Conservation (phyloP, 768 basidiomycete species). For the Saitozyma sp. region DNA sequence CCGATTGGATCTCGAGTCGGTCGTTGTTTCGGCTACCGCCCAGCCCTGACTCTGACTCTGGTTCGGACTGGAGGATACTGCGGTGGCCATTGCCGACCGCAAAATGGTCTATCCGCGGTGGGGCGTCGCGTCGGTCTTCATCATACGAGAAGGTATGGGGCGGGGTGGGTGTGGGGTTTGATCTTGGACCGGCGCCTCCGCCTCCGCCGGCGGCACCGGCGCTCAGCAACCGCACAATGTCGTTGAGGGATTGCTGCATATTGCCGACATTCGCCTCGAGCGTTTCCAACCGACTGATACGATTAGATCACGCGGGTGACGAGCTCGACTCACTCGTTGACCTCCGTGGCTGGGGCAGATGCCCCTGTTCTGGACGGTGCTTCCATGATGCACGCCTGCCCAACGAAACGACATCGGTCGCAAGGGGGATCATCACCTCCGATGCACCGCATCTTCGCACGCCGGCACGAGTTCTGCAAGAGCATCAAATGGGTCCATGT, state of each 20-base stretch:
- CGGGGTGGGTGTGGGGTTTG: too few species aligned
- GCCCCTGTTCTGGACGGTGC: conserved; percentile 62
- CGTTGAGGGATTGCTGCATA: conserved; percentile 76
- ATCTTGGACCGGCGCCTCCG: too few species aligned
- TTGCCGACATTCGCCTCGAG: conserved; percentile 79
- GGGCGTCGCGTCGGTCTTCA: too few species aligned
- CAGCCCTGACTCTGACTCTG: too few species aligned
- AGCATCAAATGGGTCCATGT: conserved; percentile 6
- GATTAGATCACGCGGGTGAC: background rate
- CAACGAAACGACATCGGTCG: conserved; percentile 82
- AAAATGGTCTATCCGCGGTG: too few species aligned
- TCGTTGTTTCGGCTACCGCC: too few species aligned
- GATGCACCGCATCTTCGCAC: conserved; percentile 96
- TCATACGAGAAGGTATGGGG: too few species aligned
- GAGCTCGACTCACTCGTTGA: conserved; percentile 36
- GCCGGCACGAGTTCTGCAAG: conserved; percentile 82
- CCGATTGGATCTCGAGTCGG: too few species aligned
- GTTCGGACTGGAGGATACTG: too few species aligned
- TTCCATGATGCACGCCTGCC: conserved; percentile 90
- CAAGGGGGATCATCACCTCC: conserved; percentile 95
- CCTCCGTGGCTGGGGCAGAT: conserved; percentile 53
- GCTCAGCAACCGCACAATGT: conserved; percentile 44
- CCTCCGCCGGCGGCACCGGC: too few species aligned
- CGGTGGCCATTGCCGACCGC: too few species aligned
- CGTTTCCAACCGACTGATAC: conserved; percentile 77